Conservation (phyloP, 1,284 basidiomycete species). For the Trametes polyzona region DNA sequence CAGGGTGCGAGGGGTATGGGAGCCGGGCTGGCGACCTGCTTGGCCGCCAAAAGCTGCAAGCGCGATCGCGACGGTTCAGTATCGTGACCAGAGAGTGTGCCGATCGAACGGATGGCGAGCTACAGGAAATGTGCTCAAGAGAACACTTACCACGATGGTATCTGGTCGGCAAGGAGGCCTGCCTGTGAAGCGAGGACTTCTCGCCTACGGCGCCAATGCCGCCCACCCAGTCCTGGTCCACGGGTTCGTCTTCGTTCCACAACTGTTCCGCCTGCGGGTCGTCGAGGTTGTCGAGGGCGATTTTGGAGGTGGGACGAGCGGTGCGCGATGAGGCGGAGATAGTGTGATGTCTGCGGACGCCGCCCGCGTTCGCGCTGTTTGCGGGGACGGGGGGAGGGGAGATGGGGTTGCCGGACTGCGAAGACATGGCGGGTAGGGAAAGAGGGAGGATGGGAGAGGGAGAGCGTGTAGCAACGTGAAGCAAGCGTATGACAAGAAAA, state of each 20-base stretch:
- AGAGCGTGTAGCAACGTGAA: conserved; percentile 6
- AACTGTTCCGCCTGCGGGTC: conserved; percentile 64
- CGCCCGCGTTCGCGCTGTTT: conserved; percentile 33
- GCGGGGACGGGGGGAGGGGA: conserved; percentile 39
- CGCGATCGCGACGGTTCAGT: conserved; percentile 4
- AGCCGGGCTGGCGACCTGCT: conserved; percentile 57
- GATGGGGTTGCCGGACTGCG: conserved; percentile 37
- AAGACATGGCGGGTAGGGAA: conserved; percentile 35
- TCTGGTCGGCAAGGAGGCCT: conserved; percentile 78
- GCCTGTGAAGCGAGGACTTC: conserved; percentile 74
- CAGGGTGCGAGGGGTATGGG: conserved; percentile 69
- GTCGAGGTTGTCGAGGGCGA: conserved; percentile 60
- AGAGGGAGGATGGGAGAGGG: conserved; percentile 9
- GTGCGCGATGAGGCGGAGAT: conserved; percentile 76
- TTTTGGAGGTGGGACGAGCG: conserved; percentile 60
- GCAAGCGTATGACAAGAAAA: conserved; percentile 19
- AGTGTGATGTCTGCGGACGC: conserved; percentile 78
- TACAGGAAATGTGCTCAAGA: conserved; percentile 1
- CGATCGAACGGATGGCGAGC: conserved; percentile 8
- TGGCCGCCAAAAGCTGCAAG: conserved; percentile 49
- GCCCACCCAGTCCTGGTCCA: conserved; percentile 79
- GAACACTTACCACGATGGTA: conserved; percentile 72
- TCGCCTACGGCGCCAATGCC: conserved; percentile 81
- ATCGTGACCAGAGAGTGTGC: not conserved
- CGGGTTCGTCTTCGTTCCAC: conserved; percentile 77